Conservation (phyloP, 768 basidiomycete species). For the Hericium coralloides region DNA sequence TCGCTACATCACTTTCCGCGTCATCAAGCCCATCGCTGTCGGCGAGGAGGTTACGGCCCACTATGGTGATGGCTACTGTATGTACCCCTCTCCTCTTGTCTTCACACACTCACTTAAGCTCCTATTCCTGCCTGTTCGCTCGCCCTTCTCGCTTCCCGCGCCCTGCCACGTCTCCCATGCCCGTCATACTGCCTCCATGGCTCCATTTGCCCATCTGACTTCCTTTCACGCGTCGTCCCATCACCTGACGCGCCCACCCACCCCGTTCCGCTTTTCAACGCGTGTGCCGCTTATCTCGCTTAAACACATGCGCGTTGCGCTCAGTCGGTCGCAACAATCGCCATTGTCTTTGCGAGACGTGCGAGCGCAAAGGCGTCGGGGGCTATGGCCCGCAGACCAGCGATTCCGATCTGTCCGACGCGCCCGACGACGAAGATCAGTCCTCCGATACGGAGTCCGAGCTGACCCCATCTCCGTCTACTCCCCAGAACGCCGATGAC, state of each 20-base stretch:
- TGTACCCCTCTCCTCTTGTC: constrained; percentile 23
- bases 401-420: constrained; percentile 40
- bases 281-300: constrained; percentile 1
- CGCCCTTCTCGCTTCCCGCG: neutral
- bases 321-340: constrained; percentile 60
- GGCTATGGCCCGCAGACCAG: constrained; percentile 55
- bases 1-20: constrained; percentile 82
- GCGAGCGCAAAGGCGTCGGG: constrained; percentile 66
- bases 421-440: constrained; percentile 1
- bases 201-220: neutral
- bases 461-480: neutral
- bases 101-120: constrained; percentile 1
- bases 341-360: constrained; percentile 80
- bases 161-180: constrained; percentile 2
- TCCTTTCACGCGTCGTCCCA: neutral
- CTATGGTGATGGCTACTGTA: constrained; percentile 88
- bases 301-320: constrained; percentile 21
- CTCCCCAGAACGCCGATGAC: neutral
- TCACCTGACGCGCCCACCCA: neutral
- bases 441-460: constrained; percentile 15
- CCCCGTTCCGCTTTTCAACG: neutral
- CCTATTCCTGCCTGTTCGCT: constrained; percentile 1
- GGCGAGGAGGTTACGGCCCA: constrained; percentile 88
- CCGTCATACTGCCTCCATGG: neutral
- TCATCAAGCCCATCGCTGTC: constrained; percentile 63